Evolutionary conservation across 192 early-diverging fungal species (phyloP), one percentile per base, ranked within the genome.

Genomic region (Spinellus fusiger): DNA sequence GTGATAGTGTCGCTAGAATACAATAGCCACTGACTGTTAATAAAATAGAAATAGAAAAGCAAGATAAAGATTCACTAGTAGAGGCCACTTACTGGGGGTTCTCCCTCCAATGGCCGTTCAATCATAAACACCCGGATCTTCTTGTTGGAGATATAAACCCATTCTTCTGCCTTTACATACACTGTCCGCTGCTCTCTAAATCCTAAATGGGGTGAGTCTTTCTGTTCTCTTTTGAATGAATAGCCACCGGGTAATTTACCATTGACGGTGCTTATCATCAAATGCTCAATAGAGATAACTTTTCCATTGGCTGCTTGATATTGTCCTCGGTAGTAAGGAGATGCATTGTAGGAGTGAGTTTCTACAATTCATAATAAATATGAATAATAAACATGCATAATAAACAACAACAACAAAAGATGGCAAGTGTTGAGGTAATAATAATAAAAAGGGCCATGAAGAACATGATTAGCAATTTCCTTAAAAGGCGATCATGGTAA

Each of bases 241-340:
- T 49, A 46, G 13, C 7, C 32, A 32, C 18, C 27, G 28, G 5
- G 15, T 9, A 27, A 8, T 1, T 34, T 77, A 79, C 80, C 80
- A 60, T 73, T 71, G 13, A 82, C 68, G 28, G 71, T 73, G 26
- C 62, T 68, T 27, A 82, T 66, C 22, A 48, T 55, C 32, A 70
- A 68, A 50, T 66, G 57, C 35, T 81, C 80, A 44, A 81, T 71
- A 27, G 66, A 56, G 23, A 81, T 70, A 5, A 78, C 73, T 28
- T 79, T 82, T 16, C 73, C 68, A 57, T 60, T 60, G 1, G 74
- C 49, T 12, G 73, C 72, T 32, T 70, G 69, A 51, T 68, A 82
- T 59, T 82, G 77, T 26, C 76, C 80, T 40, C 61, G 73, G 52
- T 59, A 82, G 59, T 82, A 82, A n/a, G 80, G 80, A 8, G 80